These are phyloP conservation scores for Neofusicoccum sp. DNA, from an alignment of 2,329 filamentous ascomycete genomes.

Conservation along the genomic window DNA sequence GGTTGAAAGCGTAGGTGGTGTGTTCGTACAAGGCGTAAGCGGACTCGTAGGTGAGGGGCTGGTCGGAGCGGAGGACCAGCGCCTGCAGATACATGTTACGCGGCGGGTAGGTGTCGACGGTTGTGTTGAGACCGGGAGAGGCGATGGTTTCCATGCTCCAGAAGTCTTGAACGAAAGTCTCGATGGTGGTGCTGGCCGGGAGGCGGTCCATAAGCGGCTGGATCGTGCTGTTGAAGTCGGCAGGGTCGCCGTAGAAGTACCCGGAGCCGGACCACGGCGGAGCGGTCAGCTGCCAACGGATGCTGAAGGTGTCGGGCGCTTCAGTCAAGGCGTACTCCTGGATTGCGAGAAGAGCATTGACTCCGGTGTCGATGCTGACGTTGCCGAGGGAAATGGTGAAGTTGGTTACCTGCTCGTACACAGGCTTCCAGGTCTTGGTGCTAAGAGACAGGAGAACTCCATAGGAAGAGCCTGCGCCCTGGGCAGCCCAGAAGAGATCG, in stretches of 20 bases:
- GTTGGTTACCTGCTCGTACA: conserved; percentile 19
- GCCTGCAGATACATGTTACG: conserved; percentile 22
- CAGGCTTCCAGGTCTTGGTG: conserved; percentile 22
- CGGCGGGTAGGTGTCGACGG: conserved; percentile 21
- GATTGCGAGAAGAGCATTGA: conserved; percentile 20
- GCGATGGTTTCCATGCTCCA: conserved; percentile 22
- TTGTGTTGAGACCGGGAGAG: conserved; percentile 6
- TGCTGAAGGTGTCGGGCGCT: conserved; percentile 23
- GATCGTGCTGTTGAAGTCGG: conserved; percentile 22
- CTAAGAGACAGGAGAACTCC: conserved; percentile 23
- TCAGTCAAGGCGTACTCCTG: conserved; percentile 23
- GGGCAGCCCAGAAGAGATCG: conserved; percentile 10
- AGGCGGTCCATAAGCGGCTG: conserved; percentile 21
- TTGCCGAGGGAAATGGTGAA: conserved; percentile 22
- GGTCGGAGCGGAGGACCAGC: conserved; percentile 20
- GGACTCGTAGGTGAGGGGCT: conserved; percentile 20
- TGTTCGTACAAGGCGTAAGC: conserved; percentile 20
- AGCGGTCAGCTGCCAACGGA: conserved; percentile 22
- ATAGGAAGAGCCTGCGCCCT: conserved; percentile 23
- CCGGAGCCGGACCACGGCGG: conserved; percentile 21
- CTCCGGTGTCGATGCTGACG: conserved; percentile 19
- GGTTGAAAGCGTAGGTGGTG: conserved; percentile 20
- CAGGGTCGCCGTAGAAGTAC: conserved; percentile 23
- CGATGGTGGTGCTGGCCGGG: conserved; percentile 20
- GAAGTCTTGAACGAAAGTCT: conserved; percentile 21